Evolutionary conservation across 371 early-diverging fungal species (phyloP), one percentile per base, ranked within the genome.

Genomic region (Parasitella parasitica): DNA sequence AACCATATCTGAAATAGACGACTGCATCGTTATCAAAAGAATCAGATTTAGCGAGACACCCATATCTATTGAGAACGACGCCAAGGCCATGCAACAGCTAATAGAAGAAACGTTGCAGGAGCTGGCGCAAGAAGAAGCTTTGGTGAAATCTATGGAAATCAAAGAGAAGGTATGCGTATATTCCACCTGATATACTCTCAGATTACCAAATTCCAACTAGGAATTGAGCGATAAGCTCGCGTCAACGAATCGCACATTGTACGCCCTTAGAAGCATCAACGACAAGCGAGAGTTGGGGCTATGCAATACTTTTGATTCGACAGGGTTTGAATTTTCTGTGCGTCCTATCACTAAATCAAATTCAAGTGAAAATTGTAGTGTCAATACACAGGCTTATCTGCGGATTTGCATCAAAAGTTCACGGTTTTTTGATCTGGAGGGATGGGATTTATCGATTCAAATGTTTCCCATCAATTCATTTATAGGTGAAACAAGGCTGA

Each of bases 241-340:
- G 7, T 61, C 65, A 6, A 58, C 54, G 1, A 69, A 69, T 27
- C 51, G 41, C 28, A 69, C 69, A 2, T 24, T 69, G 1, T 69
- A 69, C 20, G 69, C 69, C 6, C 20, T 69, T 30, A 37, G 32
- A 22, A 41, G 32, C 27, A 64, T 69, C 35, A n/a, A 61, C 16
- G 12, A 52, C 11, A 60, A 49, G 32, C 27, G 69, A 39, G 34
- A 53, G n/a, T 16, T 38, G 24, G 60, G 64, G 3, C 6, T 57
- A 2, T 36, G 53, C 15, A 56, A 69, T 38, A 61, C 61, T 4
- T 39, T 69, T 16, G 57, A 64, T 32, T 16, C 57, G 5, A 69
- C 61, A 24, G 69, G 69, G 2, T 69, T 69, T 50, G 69, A 69
- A n/a, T 58, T 61, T 1, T 34, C 65, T 1, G 18, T 64, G 3